Percentiles rank a stretch among this genome's conserved stretches.
Evolutionary conservation across 2,329 filamentous ascomycete genomes (phyloP).

Genomic region (Talaromyces sp.): DNA sequence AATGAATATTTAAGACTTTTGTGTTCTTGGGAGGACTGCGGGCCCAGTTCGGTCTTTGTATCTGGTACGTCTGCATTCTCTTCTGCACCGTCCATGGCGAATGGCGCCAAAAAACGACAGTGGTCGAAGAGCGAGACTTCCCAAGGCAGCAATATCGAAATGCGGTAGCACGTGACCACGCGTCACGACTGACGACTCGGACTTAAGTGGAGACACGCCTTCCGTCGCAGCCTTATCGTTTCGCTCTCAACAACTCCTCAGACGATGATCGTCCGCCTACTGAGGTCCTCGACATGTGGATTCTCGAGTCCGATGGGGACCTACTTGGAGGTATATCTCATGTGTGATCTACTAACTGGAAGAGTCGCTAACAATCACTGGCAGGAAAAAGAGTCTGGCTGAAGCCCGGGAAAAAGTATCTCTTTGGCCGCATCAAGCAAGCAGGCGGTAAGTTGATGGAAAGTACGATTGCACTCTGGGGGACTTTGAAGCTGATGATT

Average conservation of each 20-base stretch:
- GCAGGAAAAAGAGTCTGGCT: slow-evolving; percentile 73
- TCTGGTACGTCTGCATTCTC: background rate
- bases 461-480: no score
- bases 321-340: slow-evolving; percentile 36
- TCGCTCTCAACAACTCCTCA: background rate
- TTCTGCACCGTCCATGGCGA: background rate
- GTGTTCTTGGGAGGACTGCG: slow-evolving; percentile 27
- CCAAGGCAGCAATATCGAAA: slow-evolving; percentile 22
- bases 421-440: slow-evolving; percentile 71
- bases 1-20: slow-evolving; percentile 82
- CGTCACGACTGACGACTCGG: slow-evolving; percentile 17
- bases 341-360: background rate
- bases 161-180: slow-evolving; percentile 31
- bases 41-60: background rate
- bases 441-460: slow-evolving; percentile 49
- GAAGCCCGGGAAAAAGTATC: slow-evolving; percentile 75
- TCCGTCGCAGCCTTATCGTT: background rate
- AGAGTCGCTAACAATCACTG: slow-evolving; percentile 9
- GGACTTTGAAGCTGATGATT: background rate
- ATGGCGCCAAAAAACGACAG: background rate
- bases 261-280: background rate
- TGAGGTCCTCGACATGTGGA: slow-evolving; percentile 51
- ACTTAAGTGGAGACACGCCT: background rate
- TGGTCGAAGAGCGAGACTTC: background rate
- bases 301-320: slow-evolving; percentile 51